Evolutionary conservation across 2,329 filamentous ascomycete genomes (phyloP).

Genomic region (Pseudogymnoascus destructans): DNA sequence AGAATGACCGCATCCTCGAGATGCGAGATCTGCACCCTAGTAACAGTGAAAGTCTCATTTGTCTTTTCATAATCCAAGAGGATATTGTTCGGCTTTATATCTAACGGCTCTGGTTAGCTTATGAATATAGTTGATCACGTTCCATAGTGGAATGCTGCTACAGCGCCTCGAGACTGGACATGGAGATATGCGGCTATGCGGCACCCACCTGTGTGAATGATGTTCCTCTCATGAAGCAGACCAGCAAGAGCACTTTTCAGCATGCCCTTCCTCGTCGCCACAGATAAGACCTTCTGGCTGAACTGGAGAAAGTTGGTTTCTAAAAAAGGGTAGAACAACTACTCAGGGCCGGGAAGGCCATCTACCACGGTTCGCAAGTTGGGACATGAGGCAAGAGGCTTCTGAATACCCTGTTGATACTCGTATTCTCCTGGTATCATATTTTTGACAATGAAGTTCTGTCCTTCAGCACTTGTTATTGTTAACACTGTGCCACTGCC

Average conservation of each 20-base stretch:
- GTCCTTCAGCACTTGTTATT: slow-evolving; percentile 12
- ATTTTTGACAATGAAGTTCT: slow-evolving; percentile 20
- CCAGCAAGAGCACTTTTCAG: slow-evolving; percentile 32
- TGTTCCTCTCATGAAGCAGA: slow-evolving; percentile 28
- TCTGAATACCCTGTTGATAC: slow-evolving; percentile 24
- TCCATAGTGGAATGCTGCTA: background rate
- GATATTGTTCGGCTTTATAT: background rate
- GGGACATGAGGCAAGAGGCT: slow-evolving; percentile 17
- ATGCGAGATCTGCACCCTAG: background rate
- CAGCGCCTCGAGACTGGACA: background rate
- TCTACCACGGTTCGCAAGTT: slow-evolving; percentile 23
- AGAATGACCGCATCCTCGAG: background rate
- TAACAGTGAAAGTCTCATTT: background rate
- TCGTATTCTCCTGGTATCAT: slow-evolving; percentile 24
- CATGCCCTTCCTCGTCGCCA: slow-evolving; percentile 29
- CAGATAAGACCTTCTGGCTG: slow-evolving; percentile 29
- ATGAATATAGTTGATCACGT: background rate
- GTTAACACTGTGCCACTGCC: background rate
- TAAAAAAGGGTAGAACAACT: slow-evolving; percentile 34
- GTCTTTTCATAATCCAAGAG: background rate
- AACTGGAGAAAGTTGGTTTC: slow-evolving; percentile 32
- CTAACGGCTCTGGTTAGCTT: background rate
- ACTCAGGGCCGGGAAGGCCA: slow-evolving; percentile 15
- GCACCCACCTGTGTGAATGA: slow-evolving; percentile 27
- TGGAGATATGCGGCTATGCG: slow-evolving; percentile 13